A percentile compares a stretch with the other conserved stretches of the same genome.
Conservation (phyloP, 2,329 filamentous ascomycete genomes). For the Fusarium chuoi region DNA sequence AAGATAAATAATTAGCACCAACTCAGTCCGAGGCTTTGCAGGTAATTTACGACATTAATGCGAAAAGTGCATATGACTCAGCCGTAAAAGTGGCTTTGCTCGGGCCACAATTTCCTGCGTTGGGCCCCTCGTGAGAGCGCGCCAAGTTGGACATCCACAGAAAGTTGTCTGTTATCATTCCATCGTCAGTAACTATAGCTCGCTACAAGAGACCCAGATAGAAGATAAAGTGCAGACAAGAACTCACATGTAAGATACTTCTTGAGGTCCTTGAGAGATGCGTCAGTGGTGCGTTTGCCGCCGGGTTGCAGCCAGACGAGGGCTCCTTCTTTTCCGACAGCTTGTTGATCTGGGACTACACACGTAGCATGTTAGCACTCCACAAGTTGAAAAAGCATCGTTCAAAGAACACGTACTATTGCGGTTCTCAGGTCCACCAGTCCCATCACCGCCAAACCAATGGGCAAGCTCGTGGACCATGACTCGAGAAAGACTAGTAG, state of each 20-base stretch:
- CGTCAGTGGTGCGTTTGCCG: background rate
- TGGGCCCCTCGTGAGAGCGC: background rate
- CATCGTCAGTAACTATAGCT: background rate
- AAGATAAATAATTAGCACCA: background rate
- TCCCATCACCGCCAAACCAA: background rate
- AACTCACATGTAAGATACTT: background rate
- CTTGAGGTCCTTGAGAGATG: background rate
- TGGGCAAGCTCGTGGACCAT: slow-evolving; percentile 6
- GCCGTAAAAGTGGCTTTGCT: background rate
- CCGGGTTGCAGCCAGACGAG: background rate
- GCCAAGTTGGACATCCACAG: slow-evolving; percentile 1
- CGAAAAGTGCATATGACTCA: background rate
- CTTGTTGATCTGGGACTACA: background rate
- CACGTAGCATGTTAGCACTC: no score
- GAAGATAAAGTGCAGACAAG: background rate
- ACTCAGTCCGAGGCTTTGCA: fast-evolving
- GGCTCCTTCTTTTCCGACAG: background rate
- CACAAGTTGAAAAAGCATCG: no score
- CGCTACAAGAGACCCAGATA: no score
- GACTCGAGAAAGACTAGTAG: background rate
- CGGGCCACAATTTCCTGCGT: background rate
- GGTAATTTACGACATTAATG: background rate
- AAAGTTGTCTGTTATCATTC: background rate
- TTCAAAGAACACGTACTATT: no score
- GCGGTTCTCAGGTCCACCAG: background rate